Evolutionary conservation across 1,284 basidiomycete genomes (phyloP).

Genomic region (Heterobasidion occidentale): DNA sequence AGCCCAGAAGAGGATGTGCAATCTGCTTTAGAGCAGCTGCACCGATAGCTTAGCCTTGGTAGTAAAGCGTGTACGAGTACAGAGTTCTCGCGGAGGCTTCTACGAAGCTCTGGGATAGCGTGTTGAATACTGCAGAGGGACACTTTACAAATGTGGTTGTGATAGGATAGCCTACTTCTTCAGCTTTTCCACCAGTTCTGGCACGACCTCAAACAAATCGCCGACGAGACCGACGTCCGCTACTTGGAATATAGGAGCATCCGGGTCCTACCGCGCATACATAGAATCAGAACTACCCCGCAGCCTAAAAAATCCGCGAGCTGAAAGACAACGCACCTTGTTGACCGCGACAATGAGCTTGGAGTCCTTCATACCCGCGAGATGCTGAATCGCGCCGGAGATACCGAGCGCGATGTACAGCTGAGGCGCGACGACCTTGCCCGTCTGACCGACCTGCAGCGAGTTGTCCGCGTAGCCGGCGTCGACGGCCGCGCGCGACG

Average conservation of each 20-base stretch:
- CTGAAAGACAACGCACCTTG: conserved; percentile 51
- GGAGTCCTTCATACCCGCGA: conserved; percentile 99
- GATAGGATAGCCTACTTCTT: conserved; percentile 35
- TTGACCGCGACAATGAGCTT: conserved; percentile 99
- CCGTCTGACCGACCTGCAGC: conserved; percentile 97
- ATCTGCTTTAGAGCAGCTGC: conserved; percentile 6
- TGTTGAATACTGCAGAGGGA: too few relatives aligned
- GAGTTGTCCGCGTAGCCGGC: conserved; percentile 98
- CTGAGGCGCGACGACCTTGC: conserved; percentile 93
- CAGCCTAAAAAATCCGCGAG: background rate
- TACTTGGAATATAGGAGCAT: conserved; percentile 99
- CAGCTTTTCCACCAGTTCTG: conserved; percentile 81
- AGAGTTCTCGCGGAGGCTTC: too few relatives aligned
- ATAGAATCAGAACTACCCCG: background rate
- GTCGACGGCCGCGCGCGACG: conserved; percentile 96
- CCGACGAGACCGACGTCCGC: conserved; percentile 94
- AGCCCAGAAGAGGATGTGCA: conserved; percentile 15
- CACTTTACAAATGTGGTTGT: too few relatives aligned
- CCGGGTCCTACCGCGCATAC: conserved; percentile 62
- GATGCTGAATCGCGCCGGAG: conserved; percentile 97
- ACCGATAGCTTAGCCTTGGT: too few relatives aligned
- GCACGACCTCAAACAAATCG: conserved; percentile 85
- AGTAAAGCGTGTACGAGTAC: too few relatives aligned
- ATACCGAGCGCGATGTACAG: conserved; percentile 96
- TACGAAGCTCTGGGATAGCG: too few relatives aligned